phyloP scores from a whole-genome alignment of 139 green algal species.

The Spirogloea muscicola region DNA sequence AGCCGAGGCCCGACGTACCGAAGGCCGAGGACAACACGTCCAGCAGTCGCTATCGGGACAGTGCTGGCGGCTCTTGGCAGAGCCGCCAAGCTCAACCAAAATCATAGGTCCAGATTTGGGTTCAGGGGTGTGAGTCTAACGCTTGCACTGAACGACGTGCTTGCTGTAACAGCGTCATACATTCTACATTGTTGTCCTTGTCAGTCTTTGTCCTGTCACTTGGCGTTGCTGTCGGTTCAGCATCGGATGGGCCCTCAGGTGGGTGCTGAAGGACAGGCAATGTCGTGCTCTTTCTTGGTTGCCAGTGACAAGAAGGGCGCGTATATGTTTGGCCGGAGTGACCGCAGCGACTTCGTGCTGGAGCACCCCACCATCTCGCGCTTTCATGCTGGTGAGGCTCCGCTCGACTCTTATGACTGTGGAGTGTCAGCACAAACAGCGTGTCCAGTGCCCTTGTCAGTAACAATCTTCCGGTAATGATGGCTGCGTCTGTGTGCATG shows the following conservation, averaged over 20 bases:
- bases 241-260: not conserved
- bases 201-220: not conserved
- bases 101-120: too few species aligned
- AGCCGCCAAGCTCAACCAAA: too few species aligned
- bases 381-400: conserved; percentile 27
- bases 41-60: not conserved
- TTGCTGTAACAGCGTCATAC: not conserved
- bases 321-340: conserved; percentile 38
- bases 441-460: not conserved
- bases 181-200: not conserved
- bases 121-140: not conserved
- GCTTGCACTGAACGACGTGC: not conserved
- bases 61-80: not conserved
- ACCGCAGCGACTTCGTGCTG: conserved; percentile 31
- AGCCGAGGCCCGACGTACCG: too few species aligned
- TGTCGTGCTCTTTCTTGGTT: not conserved
- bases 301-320: conserved; percentile 16
- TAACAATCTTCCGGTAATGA: not conserved
- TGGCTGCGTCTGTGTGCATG: not conserved
- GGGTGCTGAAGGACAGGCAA: too few species aligned
- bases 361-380: conserved; percentile 46
- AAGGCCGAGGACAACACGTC: not conserved
- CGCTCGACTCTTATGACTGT: not conserved
- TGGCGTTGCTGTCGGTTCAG: not conserved
- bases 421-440: not conserved